A percentile compares a stretch with the other conserved stretches of the same genome.
Conservation (phyloP, 1,139 yeast genomes). For the Williopsis jadinii region DNA sequence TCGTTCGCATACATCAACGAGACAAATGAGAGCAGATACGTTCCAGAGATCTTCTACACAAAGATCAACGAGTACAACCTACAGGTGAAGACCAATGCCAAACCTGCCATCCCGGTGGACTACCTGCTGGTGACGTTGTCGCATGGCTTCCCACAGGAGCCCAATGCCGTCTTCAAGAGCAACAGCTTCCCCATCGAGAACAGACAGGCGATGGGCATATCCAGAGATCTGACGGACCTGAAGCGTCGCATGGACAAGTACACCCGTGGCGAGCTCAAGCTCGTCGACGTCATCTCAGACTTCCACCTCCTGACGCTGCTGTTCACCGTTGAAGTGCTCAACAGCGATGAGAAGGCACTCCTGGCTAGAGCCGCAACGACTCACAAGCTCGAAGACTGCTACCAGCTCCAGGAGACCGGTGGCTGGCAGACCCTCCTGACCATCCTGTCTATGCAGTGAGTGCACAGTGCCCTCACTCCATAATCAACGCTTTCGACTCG, state of each 20-base stretch:
- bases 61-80: constrained; percentile 83
- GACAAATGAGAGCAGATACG: constrained; percentile 66
- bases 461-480: no score
- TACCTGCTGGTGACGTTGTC: constrained; percentile 81
- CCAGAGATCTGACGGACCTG: constrained; percentile 56
- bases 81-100: constrained; percentile 82
- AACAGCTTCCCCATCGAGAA: constrained; percentile 66
- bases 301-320: constrained; percentile 71
- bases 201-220: constrained; percentile 65
- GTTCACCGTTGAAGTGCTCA: constrained; percentile 44
- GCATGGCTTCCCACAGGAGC: constrained; percentile 81
- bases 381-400: constrained; percentile 37
- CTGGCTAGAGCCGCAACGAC: constrained; percentile 36
- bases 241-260: constrained; percentile 40
- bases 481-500: no score
- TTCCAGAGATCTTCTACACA: constrained; percentile 88
- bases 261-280: constrained; percentile 24
- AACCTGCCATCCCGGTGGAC: constrained; percentile 95
- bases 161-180: constrained; percentile 42
- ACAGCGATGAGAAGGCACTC: constrained; percentile 41
- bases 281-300: constrained; percentile 45
- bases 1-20: constrained; percentile 77
- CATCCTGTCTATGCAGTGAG: constrained; percentile 26
- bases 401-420: constrained; percentile 51
- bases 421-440: constrained; percentile 76